Evolutionary conservation across 2,329 filamentous ascomycete species (phyloP), one percentile per base, ranked within the genome.

Genomic region (Orbilia javanica): DNA sequence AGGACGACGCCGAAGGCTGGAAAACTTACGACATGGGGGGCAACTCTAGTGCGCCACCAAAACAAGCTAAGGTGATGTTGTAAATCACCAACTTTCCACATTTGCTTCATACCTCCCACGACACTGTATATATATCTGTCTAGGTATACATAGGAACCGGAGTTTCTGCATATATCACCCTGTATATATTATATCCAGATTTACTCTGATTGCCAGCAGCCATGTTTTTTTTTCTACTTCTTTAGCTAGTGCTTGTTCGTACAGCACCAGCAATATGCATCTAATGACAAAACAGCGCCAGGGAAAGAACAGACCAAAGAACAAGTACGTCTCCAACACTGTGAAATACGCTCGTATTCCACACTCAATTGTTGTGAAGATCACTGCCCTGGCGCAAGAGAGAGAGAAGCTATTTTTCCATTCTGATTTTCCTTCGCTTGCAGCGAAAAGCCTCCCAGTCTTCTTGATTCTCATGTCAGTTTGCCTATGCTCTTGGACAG

Each of bases 1-100:
- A 65, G 10, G 48, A 42, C 20, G 83, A 85, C 36, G 83, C 84
- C 27, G 90, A 93, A 80, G 87, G 86, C 25, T 98, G 95, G 95
- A 88, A 89, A 66, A 86, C 93, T 27, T 89, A 89, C 78, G 92
- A 95, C 83, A 89, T 97, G 85, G 90, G 94, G 82, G 86, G 90
- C 75, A 86, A 88, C 13, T 63, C 42, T 8, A 48, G 25, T 70
- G 44, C 75, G 5, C 52, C 53, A 15, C 52, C 69, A 20, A 39
- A 50, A 36, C 62, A 55, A 18, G 25, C 50, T 4, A 79, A 70
- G 63, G 63, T 65, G 31, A 57, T 72, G 74, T 79, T 79, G 27
- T 71, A 48, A 67, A 13, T 34, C 74, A 70, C 73, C 11, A n/a
- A 20, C 22, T 20, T 48, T 18, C 57, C 27, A 5, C 20, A 15